Conservation (phyloP, 2,329 filamentous ascomycete genomes). For the Fusarium concolor region DNA sequence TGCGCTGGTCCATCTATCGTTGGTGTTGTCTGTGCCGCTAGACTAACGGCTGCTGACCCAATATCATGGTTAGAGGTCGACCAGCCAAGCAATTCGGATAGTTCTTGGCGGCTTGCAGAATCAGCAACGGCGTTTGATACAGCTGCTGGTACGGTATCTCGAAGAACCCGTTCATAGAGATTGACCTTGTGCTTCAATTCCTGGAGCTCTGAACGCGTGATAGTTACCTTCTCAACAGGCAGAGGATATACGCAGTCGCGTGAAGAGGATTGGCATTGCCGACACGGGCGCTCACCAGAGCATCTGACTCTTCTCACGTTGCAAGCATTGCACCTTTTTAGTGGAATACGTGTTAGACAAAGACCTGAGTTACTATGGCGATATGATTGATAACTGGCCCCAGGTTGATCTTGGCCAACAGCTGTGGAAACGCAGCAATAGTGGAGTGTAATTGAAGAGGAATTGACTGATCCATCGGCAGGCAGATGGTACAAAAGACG, state of each 20-base stretch:
- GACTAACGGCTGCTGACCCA: constrained; percentile 6
- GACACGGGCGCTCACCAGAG: constrained; percentile 62
- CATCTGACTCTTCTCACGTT: constrained; percentile 65
- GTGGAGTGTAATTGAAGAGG: background rate
- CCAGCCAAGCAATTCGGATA: constrained; percentile 47
- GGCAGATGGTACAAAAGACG: background rate
- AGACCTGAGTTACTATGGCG: constrained; percentile 2
- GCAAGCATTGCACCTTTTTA: constrained; percentile 62
- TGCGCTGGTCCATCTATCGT: constrained; percentile 13
- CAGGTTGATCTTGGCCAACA: background rate
- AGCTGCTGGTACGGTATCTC: constrained; percentile 50
- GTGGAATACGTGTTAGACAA: constrained; percentile 25
- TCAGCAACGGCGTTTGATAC: constrained; percentile 43
- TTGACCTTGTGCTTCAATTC: constrained; percentile 55
- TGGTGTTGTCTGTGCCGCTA: constrained; percentile 20
- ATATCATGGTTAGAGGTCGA: constrained; percentile 28
- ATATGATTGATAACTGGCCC: constrained; percentile 5
- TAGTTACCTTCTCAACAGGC: constrained; percentile 57
- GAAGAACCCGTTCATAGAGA: constrained; percentile 55
- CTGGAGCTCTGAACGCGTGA: constrained; percentile 57
- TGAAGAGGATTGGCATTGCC: constrained; percentile 56
- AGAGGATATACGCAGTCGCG: constrained; percentile 62
- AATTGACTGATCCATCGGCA: background rate
- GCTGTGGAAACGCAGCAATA: background rate
- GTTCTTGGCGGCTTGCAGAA: constrained; percentile 49